Base-by-base conservation (phyloP, 73 alveolate species). In the Paramecium caudatum region DNA sequence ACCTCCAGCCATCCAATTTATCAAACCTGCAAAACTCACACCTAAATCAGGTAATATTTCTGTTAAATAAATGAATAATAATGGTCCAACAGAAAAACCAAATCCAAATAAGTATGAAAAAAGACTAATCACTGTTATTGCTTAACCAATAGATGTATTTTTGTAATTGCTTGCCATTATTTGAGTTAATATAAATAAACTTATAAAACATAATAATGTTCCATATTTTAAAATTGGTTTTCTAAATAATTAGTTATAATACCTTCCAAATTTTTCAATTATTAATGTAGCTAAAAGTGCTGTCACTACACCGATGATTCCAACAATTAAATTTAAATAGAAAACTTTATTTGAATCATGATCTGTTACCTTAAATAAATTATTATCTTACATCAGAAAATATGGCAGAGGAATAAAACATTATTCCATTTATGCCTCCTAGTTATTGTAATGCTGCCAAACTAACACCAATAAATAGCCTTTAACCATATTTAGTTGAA, bases 21-120 rank as follows among this genome's bases (percentile, higher is more conserved):
- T 55, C 12, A 49, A 49, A 3, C 80, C 80, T 27, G 46, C 30
- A 1, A 43, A 37, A 55, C 80, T 55, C 9, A 65, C 88, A 15
- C 88, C 88, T 37, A 27, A 74, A 13, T 74, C 88, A 15, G 88
- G 88, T 41, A 74, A 39, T 37, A 74, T 74, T 74, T 74, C 88
- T 21, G 88, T 74, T 37, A 74, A 21, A 74, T 74, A 74, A 19
- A 74, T 74, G 32, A 74, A 74, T 43, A 74, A 16, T 21, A 74
- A 45, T 7, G 88, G 88, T 3, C 88, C 88, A 4, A 41, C n/a
- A 2, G 88, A 74, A 7, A 74, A 39, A 5, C 88, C 88, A 43
- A 74, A 74, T 4, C 88, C 88, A 16, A 43, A 36, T 43, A 74
- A 25, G 21, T 41, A 74, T 1, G 50, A 30, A 30, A 74, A 74